Evolutionary conservation across 2,329 filamentous ascomycete species (phyloP), one percentile per base, ranked within the genome.

Genomic region (Tolypocladium tropicale): DNA sequence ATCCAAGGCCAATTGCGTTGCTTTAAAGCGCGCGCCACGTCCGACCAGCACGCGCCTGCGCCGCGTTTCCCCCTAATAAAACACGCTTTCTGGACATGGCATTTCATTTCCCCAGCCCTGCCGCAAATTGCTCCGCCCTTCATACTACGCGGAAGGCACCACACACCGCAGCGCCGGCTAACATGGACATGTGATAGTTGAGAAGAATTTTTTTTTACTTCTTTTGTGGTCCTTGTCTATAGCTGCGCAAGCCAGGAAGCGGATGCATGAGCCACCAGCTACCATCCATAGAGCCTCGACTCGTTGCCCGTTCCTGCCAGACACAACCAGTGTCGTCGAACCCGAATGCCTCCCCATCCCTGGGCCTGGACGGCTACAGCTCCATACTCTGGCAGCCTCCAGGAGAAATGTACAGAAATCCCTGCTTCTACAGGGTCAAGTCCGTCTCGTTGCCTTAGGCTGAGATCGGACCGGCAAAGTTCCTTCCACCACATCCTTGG

Each of bases 211-310:
- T 68, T 68, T 61, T 63, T 69, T 66, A n/a, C n/a, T n/a, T n/a
- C 63, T 67, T 69, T 69, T 70, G 68, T 68, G 68, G 63, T 67
- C 65, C 67, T 65, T 72, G 67, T 70, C 63, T 67, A 69, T 67
- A 72, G 55, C 32, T 46, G 43, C 55, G 30, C 53, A 41, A 51
- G 50, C 55, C 57, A 53, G 63, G 64, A 66, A 59, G 32, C 11
- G 34, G 6, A 41, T 53, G 12, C 34, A 28, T 6, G 23, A 30
- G n/a, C 16, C 34, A 30, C 14, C 34, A 39, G 37, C 33, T 52
- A 52, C 34, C 51, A 39, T 25, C 43, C 7, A 49, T 49, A 6
- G 25, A 49, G 43, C 25, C 25, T 49, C 10, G 25, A 49, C 43
- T 49, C 43, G 12, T 49, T 34, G 14, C 30, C 33, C 33, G 21